Percentiles rank a stretch among this genome's conserved stretches.
Evolutionary conservation across 1,284 basidiomycete species (phyloP).

Genomic region (Pyrrhoderma lamaoense): DNA sequence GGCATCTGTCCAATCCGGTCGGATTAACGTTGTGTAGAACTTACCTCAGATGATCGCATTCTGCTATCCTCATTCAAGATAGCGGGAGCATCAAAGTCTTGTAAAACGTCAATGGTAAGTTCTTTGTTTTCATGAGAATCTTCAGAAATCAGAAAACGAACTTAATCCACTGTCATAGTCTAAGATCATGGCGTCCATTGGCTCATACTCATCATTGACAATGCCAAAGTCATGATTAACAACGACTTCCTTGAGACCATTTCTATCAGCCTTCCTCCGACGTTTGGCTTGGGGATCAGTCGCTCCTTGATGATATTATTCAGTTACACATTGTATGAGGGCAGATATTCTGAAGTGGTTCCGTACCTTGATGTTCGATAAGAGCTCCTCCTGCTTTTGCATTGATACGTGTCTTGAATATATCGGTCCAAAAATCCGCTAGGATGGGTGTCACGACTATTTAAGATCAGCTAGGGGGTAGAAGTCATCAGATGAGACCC

Average conservation of each 20-base stretch:
- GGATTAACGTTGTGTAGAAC: no score
- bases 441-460: conserved; percentile 58
- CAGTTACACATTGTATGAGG: not conserved
- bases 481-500: conserved; percentile 11
- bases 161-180: no score
- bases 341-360: not conserved
- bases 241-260: no score
- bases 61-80: conserved; percentile 24
- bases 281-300: not conserved
- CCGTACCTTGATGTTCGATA: conserved; percentile 31
- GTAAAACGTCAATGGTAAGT: no score
- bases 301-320: not conserved
- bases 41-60: conserved; percentile 63
- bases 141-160: no score
- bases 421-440: conserved; percentile 64
- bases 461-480: conserved; percentile 9
- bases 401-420: conserved; percentile 60
- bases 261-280: no score
- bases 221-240: not conserved
- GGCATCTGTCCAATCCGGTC: conserved; percentile 5
- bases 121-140: no score
- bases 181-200: conserved; percentile 9
- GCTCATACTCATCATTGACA: conserved; percentile 2
- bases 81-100: conserved; percentile 3
- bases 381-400: conserved; percentile 45